A percentile compares a stretch with the other conserved stretches of the same genome.
These are phyloP conservation scores for Solanum okadae DNA, from an alignment of 257 asterid genomes.

Conservation along the genomic window DNA sequence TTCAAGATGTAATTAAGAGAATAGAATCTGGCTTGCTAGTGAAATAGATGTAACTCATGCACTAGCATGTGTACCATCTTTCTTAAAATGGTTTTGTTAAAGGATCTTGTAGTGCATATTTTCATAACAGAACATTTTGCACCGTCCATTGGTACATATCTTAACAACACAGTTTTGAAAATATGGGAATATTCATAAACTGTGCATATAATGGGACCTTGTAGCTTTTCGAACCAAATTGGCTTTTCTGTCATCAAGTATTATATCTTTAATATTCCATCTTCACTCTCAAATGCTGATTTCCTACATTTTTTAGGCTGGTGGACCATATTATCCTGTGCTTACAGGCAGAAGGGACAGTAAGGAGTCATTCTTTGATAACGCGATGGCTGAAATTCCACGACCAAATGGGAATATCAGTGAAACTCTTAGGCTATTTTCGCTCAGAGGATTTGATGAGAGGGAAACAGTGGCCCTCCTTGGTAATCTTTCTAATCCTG, in stretches of 20 bases:
- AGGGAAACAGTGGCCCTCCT: conserved; percentile 26
- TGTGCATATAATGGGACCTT: neutral
- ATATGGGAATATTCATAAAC: neutral
- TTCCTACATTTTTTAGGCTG: conserved; percentile 13
- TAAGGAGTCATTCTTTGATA: conserved; percentile 3
- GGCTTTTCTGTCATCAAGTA: neutral
- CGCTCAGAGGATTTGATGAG: conserved; percentile 15
- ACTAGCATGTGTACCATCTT: neutral
- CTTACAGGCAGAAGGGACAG: conserved; percentile 27
- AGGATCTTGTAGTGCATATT: neutral
- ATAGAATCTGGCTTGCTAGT: neutral
- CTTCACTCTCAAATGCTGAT: neutral
- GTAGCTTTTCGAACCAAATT: neutral
- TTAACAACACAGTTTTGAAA: neutral
- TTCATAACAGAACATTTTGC: neutral
- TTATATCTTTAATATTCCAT: neutral
- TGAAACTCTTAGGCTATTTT: conserved; percentile 16
- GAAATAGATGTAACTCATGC: neutral
- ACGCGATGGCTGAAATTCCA: conserved; percentile 21
- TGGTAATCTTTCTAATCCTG: conserved; percentile 5
- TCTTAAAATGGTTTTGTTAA: neutral
- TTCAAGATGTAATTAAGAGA: neutral
- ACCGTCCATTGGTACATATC: neutral
- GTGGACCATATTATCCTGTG: conserved; percentile 28
- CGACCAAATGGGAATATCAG: conserved; percentile 12